Percentiles rank a stretch among this genome's conserved stretches.
Conservation (phyloP, 2,329 filamentous ascomycete genomes). For the Fusarium palustre region DNA sequence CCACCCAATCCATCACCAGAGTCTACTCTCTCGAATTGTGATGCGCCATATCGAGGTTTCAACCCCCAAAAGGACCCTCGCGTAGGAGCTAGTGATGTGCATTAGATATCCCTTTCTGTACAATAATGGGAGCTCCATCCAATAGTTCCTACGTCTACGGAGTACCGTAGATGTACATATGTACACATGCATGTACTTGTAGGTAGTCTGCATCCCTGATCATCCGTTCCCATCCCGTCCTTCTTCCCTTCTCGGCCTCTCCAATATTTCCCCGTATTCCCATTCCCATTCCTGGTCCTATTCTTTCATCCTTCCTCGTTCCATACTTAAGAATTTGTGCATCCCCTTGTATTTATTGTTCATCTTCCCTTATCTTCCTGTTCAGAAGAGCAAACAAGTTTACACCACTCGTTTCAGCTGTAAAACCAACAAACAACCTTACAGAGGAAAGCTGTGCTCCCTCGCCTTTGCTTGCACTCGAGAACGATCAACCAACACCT, state of each 20-base stretch:
- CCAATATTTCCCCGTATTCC: conserved; percentile 22
- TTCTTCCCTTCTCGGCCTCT: conserved; percentile 8
- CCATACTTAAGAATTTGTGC: conserved; percentile 21
- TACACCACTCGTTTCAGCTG: conserved; percentile 40
- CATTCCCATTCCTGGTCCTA: conserved; percentile 10
- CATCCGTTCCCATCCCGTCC: conserved; percentile 19
- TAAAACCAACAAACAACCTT: conserved; percentile 29
- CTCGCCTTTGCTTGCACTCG: conserved; percentile 26
- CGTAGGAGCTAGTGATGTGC: conserved; percentile 35
- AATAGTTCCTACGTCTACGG: neutral
- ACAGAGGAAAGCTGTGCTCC: conserved; percentile 45
- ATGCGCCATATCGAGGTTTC: conserved; percentile 32
- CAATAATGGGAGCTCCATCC: conserved; percentile 13
- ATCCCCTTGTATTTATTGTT: conserved; percentile 30
- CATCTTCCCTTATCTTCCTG: conserved; percentile 5
- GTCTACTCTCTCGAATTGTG: conserved; percentile 35
- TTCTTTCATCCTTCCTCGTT: conserved; percentile 9
- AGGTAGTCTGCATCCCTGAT: conserved; percentile 25
- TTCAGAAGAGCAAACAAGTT: conserved; percentile 34
- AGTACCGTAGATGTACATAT: too few relatives aligned
- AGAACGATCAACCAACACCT: conserved; percentile 7
- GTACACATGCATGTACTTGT: too few relatives aligned
- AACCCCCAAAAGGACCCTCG: neutral
- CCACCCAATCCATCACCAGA: conserved; percentile 18
- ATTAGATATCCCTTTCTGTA: conserved; percentile 37